phyloP scores from a whole-genome alignment of 176 grass and related monocot genomes.

The Avena eriantha region DNA sequence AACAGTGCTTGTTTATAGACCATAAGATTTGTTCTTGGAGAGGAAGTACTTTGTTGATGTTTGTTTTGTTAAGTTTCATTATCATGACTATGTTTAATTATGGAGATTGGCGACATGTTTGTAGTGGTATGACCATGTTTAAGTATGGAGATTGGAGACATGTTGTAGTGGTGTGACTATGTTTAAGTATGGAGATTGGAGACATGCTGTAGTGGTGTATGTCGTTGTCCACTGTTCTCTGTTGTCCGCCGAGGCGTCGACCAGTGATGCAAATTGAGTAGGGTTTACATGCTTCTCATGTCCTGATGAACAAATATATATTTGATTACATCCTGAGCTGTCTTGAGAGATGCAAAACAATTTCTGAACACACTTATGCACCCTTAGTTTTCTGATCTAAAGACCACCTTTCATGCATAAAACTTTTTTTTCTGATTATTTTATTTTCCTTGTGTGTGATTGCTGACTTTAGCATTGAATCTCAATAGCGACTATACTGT shows the following conservation, averaged over 20 bases:
- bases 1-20: not conserved
- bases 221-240: not conserved
- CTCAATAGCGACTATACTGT: not conserved
- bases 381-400: not conserved
- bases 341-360: not conserved
- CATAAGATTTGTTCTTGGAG: not conserved
- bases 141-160: not conserved
- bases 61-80: not conserved
- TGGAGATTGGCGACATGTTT: not conserved
- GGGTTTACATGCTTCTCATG: not conserved
- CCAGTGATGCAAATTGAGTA: not conserved
- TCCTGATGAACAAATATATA: not conserved
- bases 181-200: conserved; percentile 3
- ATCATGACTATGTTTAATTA: not conserved
- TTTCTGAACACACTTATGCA: not conserved
- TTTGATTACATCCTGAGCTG: not conserved
- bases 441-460: not conserved
- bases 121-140: not conserved
- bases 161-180: not conserved
- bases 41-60: not conserved
- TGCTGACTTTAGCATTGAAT: not conserved
- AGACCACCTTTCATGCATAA: not conserved
- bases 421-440: not conserved
- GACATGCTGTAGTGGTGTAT: not conserved
- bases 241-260: not conserved